These are phyloP conservation scores for Mycena leptocephala DNA, from an alignment of 768 basidiomycete genomes.

Conservation along the genomic window DNA sequence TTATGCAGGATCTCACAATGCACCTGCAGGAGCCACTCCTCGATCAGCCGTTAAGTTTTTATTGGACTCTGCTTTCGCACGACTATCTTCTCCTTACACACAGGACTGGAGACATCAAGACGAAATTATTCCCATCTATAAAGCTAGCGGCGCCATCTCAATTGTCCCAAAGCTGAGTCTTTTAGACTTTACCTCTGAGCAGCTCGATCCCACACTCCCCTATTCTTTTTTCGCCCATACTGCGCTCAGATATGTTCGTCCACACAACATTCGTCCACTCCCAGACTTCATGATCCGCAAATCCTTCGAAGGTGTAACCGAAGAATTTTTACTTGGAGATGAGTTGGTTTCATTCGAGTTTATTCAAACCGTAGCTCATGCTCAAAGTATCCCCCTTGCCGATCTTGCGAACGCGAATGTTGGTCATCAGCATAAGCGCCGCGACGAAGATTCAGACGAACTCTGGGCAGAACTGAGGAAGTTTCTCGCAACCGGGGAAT, in stretches of 20 bases:
- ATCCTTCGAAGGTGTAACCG: accelerated
- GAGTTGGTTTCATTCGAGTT: neutral
- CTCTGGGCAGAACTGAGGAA: neutral
- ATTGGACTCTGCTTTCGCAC: neutral
- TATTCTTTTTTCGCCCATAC: neutral
- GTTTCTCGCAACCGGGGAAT: neutral
- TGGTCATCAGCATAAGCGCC: neutral
- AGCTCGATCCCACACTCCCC: neutral
- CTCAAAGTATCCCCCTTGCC: neutral
- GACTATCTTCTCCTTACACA: neutral
- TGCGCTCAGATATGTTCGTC: neutral
- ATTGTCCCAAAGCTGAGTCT: neutral
- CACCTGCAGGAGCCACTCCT: neutral
- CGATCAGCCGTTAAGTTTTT: neutral
- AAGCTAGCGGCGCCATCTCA: neutral
- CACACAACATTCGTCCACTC: neutral
- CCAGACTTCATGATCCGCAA: neutral
- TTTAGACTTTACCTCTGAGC: neutral
- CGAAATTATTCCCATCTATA: neutral
- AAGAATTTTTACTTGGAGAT: neutral
- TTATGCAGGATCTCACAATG: neutral
- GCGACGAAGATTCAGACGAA: neutral
- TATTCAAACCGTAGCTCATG: neutral
- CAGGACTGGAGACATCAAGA: neutral
- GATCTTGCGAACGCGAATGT: neutral